Percentiles rank a stretch among this genome's conserved stretches.
Evolutionary conservation across 2,329 filamentous ascomycete genomes (phyloP).

Genomic region (Chrysoporthe puriensis): DNA sequence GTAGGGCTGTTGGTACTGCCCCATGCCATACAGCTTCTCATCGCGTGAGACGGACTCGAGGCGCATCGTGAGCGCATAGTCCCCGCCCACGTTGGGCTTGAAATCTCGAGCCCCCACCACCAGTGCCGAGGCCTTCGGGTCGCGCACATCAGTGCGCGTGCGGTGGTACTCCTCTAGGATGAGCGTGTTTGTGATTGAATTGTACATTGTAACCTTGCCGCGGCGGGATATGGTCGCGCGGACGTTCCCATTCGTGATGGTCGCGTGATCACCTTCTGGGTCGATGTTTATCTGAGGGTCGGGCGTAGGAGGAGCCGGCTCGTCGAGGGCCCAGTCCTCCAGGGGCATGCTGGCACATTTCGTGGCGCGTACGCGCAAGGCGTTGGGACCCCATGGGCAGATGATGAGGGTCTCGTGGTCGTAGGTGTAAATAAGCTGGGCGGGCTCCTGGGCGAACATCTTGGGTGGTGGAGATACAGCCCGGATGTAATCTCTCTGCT

Average conservation of each 20-base stretch:
- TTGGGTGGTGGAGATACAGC: neutral
- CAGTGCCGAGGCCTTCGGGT: slow-evolving; percentile 63
- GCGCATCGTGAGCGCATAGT: slow-evolving; percentile 60
- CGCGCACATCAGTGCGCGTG: slow-evolving; percentile 51
- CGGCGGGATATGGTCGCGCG: slow-evolving; percentile 48
- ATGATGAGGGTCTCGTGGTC: slow-evolving; percentile 54
- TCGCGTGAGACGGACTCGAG: slow-evolving; percentile 58
- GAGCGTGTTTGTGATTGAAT: slow-evolving; percentile 43
- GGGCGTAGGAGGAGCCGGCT: slow-evolving; percentile 29
- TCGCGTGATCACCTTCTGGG: slow-evolving; percentile 37
- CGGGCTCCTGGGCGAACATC: slow-evolving; percentile 28
- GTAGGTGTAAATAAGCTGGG: slow-evolving; percentile 34
- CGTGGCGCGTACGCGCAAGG: slow-evolving; percentile 51
- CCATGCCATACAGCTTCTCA: slow-evolving; percentile 71
- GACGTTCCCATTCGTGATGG: slow-evolving; percentile 53
- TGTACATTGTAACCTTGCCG: slow-evolving; percentile 55
- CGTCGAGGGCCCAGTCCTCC: slow-evolving; percentile 47
- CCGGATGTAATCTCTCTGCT: too few relatives aligned
- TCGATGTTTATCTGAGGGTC: slow-evolving; percentile 29
- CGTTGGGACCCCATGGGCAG: slow-evolving; percentile 53
- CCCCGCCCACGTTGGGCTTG: slow-evolving; percentile 52
- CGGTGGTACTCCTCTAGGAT: slow-evolving; percentile 59
- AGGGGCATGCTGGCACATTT: slow-evolving; percentile 41
- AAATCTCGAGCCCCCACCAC: slow-evolving; percentile 62
- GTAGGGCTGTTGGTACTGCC: slow-evolving; percentile 67